phyloP scores from a whole-genome alignment of 352 stramenopile species.

The Plasmopara halstedii region DNA sequence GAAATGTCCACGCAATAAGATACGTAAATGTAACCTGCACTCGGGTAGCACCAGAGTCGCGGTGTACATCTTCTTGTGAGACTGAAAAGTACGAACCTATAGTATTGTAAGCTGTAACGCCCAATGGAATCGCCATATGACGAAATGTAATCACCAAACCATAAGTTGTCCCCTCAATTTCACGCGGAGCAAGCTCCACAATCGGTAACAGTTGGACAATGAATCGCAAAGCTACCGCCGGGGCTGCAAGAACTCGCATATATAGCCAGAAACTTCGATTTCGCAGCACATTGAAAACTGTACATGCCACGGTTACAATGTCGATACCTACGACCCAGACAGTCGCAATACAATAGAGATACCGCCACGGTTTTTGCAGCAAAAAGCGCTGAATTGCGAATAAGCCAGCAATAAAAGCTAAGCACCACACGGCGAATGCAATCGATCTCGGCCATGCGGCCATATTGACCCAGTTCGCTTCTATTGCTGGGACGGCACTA shows the following conservation, averaged over 20 bases:
- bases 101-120: constrained; percentile 30
- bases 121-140: constrained; percentile 49
- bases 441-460: constrained; percentile 42
- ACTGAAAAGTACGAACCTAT: constrained; percentile 37
- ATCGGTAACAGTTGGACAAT: constrained; percentile 50
- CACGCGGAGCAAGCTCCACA: constrained; percentile 44
- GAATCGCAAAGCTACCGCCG: constrained; percentile 37
- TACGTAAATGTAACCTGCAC: constrained; percentile 43
- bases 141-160: constrained; percentile 54
- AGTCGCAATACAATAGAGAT: constrained; percentile 40
- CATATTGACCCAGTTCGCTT: constrained; percentile 51
- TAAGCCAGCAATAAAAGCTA: constrained; percentile 54
- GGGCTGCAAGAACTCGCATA: constrained; percentile 35
- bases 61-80: constrained; percentile 16
- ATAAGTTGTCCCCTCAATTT: constrained; percentile 54
- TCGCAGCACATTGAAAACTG: constrained; percentile 42
- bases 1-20: constrained; percentile 38
- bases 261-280: constrained; percentile 52
- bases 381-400: constrained; percentile 48
- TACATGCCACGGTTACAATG: constrained; percentile 34
- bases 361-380: constrained; percentile 42
- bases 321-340: constrained; percentile 51
- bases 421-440: constrained; percentile 34
- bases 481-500: constrained; percentile 35
- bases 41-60: constrained; percentile 23